Evolutionary conservation across 2,329 filamentous ascomycete species (phyloP), one percentile per base, ranked within the genome.

Genomic region (Leptographium wingfieldii): DNA sequence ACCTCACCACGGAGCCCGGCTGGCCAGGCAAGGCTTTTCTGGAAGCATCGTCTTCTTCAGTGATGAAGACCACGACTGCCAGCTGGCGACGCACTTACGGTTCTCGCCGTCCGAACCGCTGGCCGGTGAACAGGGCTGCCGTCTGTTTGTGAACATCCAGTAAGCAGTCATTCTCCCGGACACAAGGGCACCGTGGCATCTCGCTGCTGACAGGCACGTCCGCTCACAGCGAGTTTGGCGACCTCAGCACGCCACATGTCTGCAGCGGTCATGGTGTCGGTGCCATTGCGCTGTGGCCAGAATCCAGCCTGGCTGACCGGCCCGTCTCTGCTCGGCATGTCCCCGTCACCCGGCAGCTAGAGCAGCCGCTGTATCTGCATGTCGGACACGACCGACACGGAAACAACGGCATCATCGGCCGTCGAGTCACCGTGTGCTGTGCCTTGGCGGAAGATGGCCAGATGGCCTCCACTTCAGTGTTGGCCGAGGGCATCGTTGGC

Each of bases 401-500:
- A 4, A 63, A 63, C 56, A 46, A 46, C 1, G 63, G 64, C 14
- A 65, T 65, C 19, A 63, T 65, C 12, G 64, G 64, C 2, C 62
- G 56, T 27, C 59, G 54, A 2, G 55, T 65, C 25, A 61, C 63
- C 16, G 52, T 65, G 29, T 58, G 56, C 52, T 58, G 55, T 22
- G 35, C 27, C 3, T 51, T 22, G n/a, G 9, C 12, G 7, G 22
- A 12, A 9, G 38, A 33, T 7, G 29, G 16, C 27, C 33, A 1
- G 27, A 25, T 14, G 35, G 22, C 55, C 11, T 19, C 27, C 10
- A 14, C 35, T 5, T 43, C 31, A 6, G 49, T 51, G 10, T 16
- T 63, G 12, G 62, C 61, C 11, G 63, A 65, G 52, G 63, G 64
- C 27, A 65, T 65, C 33, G 63, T 65, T 31, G 64, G 64, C 5